phyloP scores from a whole-genome alignment of 2,329 filamentous ascomycete genomes.

The Fusarium citri region DNA sequence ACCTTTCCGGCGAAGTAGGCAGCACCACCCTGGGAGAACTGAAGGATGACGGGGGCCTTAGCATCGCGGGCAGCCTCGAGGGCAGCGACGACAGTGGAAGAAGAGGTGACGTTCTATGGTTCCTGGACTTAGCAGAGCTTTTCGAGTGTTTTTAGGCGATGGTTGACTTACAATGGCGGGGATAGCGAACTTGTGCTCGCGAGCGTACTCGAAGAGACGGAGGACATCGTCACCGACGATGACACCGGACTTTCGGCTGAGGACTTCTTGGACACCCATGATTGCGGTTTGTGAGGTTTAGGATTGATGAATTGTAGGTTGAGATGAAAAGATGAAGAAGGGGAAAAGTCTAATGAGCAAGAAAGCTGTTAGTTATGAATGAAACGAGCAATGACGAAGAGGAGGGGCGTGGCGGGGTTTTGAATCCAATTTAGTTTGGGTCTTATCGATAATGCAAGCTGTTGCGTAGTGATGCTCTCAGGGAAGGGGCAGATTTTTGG shows the following conservation, averaged over 20 bases:
- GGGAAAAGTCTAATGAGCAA: constrained; percentile 41
- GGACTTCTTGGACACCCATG: constrained; percentile 56
- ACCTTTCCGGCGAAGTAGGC: constrained; percentile 93
- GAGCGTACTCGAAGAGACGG: constrained; percentile 87
- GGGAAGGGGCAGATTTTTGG: constrained; percentile 11
- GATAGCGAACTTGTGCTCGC: constrained; percentile 88
- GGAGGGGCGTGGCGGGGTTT: constrained; percentile 44
- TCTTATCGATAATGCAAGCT: constrained; percentile 45
- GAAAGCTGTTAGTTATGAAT: constrained; percentile 42
- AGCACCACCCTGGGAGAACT: constrained; percentile 92
- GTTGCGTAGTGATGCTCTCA: constrained; percentile 9
- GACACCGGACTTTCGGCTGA: constrained; percentile 65
- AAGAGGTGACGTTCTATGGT: constrained; percentile 86
- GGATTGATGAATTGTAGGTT: constrained; percentile 30
- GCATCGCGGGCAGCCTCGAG: constrained; percentile 95
- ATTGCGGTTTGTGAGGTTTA: constrained; percentile 45
- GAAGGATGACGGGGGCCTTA: constrained; percentile 92
- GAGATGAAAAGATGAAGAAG: constrained; percentile 28
- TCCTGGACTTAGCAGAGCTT: constrained; percentile 2
- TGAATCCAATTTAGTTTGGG: constrained; percentile 32
- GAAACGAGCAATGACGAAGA: constrained; percentile 38
- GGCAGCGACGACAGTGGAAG: constrained; percentile 78
- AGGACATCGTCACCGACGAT: constrained; percentile 67
- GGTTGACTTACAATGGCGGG: constrained; percentile 72
- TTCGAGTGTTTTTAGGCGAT: neutral